phyloP scores from a whole-genome alignment of 1,284 basidiomycete genomes.

The Microbotryomycetes sp. region DNA sequence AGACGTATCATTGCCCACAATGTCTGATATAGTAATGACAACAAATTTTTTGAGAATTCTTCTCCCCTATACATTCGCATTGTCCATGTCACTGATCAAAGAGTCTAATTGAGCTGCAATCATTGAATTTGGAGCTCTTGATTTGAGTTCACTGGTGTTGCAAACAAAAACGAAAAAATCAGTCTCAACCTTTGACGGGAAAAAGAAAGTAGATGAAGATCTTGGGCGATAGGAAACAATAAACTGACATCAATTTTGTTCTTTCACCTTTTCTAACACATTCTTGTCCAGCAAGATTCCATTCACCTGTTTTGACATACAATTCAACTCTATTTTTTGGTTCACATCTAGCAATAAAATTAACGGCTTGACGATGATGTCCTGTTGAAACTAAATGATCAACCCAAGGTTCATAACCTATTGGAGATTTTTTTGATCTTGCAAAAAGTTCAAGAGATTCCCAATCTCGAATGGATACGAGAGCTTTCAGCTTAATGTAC shows the following conservation, averaged over 20 bases:
- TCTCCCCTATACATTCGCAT: background rate
- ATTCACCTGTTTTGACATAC: slow-evolving; percentile 54
- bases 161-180: background rate
- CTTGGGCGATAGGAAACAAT: background rate
- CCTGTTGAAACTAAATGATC: slow-evolving; percentile 66
- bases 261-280: slow-evolving; percentile 24
- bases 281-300: slow-evolving; percentile 29
- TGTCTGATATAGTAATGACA: too few relatives aligned
- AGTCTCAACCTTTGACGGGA: background rate
- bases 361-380: slow-evolving; percentile 62
- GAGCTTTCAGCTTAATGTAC: slow-evolving; percentile 78
- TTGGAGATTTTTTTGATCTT: slow-evolving; percentile 79
- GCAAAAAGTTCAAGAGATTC: slow-evolving; percentile 75
- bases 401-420: slow-evolving; percentile 92
- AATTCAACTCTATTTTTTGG: slow-evolving; percentile 71
- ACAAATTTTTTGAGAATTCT: too few relatives aligned
- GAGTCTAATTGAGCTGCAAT: slow-evolving; percentile 29
- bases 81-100: background rate
- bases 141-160: slow-evolving; percentile 19
- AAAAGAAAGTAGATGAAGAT: background rate
- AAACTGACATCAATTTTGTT: slow-evolving; percentile 22
- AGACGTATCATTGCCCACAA: too few relatives aligned
- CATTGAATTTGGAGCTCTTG: slow-evolving; percentile 24
- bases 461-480: slow-evolving; percentile 72
- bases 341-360: slow-evolving; percentile 75